These are phyloP conservation scores for Aureobasidium sp. DNA, from an alignment of 2,329 filamentous ascomycete genomes.

Conservation along the genomic window DNA sequence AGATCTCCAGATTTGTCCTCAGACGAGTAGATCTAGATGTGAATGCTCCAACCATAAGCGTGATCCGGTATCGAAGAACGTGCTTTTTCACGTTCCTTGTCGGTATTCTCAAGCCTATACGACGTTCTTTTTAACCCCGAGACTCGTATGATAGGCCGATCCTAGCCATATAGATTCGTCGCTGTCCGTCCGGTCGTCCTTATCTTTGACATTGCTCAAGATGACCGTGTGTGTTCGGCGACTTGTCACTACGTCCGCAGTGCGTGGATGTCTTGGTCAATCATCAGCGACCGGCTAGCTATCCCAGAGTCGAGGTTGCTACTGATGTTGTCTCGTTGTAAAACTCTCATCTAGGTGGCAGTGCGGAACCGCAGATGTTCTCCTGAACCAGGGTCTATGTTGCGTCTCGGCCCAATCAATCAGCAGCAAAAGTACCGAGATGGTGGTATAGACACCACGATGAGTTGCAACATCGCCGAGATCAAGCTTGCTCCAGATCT, in stretches of 20 bases:
- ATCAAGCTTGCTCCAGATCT: slow-evolving; percentile 19
- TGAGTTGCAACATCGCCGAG: slow-evolving; percentile 18
- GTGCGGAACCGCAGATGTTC: slow-evolving; percentile 15
- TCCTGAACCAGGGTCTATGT: slow-evolving; percentile 20
- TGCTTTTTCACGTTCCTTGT: no score
- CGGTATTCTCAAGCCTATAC: slow-evolving; percentile 1
- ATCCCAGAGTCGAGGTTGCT: neutral
- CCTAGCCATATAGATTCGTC: slow-evolving; percentile 10
- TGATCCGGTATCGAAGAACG: neutral
- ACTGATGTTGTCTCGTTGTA: slow-evolving; percentile 6
- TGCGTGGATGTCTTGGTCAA: slow-evolving; percentile 17
- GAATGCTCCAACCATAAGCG: no score
- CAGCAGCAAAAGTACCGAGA: slow-evolving; percentile 19
- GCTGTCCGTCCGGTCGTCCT: slow-evolving; percentile 2
- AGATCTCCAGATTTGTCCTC: no score
- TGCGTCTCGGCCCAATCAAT: slow-evolving; percentile 21
- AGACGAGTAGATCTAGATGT: no score
- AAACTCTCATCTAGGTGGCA: slow-evolving; percentile 7
- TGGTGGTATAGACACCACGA: slow-evolving; percentile 14
- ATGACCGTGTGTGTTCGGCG: slow-evolving; percentile 6
- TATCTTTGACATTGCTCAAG: neutral
- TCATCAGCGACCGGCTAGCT: slow-evolving; percentile 8
- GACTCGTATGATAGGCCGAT: slow-evolving; percentile 16
- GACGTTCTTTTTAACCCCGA: neutral
- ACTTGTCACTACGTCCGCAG: slow-evolving; percentile 12